Base-by-base conservation (phyloP, 352 stramenopile genomes). In the Thalassiosira allenii region DNA sequence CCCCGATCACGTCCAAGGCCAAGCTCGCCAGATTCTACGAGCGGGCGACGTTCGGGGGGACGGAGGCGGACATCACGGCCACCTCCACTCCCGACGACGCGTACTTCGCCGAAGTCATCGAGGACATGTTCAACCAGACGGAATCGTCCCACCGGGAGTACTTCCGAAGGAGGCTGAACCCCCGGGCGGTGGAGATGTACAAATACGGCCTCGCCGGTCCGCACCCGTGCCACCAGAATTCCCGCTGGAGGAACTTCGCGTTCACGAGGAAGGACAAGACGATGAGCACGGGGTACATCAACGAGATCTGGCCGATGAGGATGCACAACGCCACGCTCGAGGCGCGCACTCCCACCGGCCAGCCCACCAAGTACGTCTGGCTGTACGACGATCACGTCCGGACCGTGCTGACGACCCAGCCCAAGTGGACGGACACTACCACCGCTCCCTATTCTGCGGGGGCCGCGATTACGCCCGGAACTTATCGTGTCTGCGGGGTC, bases 241-340 rank as follows among this genome's bases (percentile, higher is more conserved):
- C 22, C 34, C 22, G 57, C 3, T 86, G 78, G 78, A 63, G 78
- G 62, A 77, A 58, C n/a, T 86, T 83, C 51, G 78, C 78, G 1
- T 86, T 86, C 43, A 79, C 63, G 2, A 29, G 49, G 0, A 74
- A 76, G 25, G 76, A 84, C 56, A 27, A 33, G 34, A 33, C 34
- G 27, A 65, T 81, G 37, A 58, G 40, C 37, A 25, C 17, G 4
- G 57, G 57, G 17, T 65, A 3, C 14, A 0, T 54, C 49, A 14
- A 58, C 17, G 22, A 30, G 2, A 22, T 68, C 33, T 80, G 76
- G 76, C 76, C 76, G 20, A 75, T 75, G 9, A 9, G 20, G 2
- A 53, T 29, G 14, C 75, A 84, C 49, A 70, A 72, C 47, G 61
- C 44, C n/a, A 75, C 63, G 20, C 34, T 49, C 34, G 41, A 56